Base-by-base conservation (phyloP, 345 rosid genomes). In the Eucalyptus marginata region DNA sequence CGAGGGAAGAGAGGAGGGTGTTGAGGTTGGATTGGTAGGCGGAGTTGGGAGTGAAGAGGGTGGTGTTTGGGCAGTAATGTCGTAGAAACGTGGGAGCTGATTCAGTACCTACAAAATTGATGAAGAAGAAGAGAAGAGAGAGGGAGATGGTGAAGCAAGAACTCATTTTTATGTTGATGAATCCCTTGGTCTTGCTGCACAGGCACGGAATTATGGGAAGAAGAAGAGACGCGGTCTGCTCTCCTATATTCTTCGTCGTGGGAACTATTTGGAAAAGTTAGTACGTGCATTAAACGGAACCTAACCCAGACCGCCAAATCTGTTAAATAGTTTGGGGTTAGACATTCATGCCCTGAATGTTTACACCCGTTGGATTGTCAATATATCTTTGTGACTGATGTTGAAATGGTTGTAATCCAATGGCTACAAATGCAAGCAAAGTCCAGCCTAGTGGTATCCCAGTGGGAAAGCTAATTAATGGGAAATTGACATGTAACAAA, bases 21-120 rank as follows among this genome's bases (percentile, higher is more conserved):
- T 89, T 66, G 29, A 91, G 90, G 89, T 88, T 91, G 14, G 7
- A 52, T 43, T 87, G 89, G 87, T 89, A 93, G 24, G 90, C 4
- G 46, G 90, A 88, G 43, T 91, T 87, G 20, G 31, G 46, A 93
- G 89, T 5, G 87, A 88, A 90, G 49, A 22, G 71, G 54, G 87
- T 51, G 40, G 54, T 11, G 88, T 87, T 90, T 2, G 86, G 13
- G 59, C 93, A 91, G 50, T 11, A 4, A 31, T 44, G n/a, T 14
- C 15, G 47, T 29, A 88, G 49, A n/a, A 18, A 36, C 7, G 52
- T 46, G 1, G 91, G 89, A 33, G 33, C 58, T 11, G 46, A 59
- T 56, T 87, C 88, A 86, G 46, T 14, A 29, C 33, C 31, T 7
- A 27, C 25, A 31, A 90, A 58, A 52, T 44, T 59, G 33, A 68